Evolutionary conservation across 441 rosid genomes (phyloP).

Genomic region (Euphorbia corollata): DNA sequence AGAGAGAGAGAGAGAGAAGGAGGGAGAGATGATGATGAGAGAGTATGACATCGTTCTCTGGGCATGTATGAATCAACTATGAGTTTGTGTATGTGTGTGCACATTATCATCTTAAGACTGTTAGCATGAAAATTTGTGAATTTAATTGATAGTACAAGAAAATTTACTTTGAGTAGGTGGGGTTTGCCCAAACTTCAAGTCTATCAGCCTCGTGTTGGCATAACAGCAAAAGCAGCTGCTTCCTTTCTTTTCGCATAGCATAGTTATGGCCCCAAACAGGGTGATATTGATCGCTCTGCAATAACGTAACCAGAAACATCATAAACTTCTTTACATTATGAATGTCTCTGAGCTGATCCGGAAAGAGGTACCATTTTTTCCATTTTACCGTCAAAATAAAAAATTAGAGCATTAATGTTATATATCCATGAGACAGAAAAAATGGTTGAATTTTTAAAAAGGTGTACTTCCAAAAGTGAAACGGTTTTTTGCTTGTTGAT

Average conservation of each 20-base stretch:
- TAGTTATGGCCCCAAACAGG: slow-evolving; percentile 96
- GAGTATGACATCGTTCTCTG: neutral
- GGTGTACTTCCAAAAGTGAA: too few relatives aligned
- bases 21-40: neutral
- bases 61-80: neutral
- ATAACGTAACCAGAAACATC: slow-evolving; percentile 15
- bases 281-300: slow-evolving; percentile 67
- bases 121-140: neutral
- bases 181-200: slow-evolving; percentile 99
- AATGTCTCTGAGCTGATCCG: neutral
- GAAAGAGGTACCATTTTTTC: neutral
- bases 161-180: slow-evolving; percentile 68
- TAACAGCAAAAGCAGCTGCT: slow-evolving; percentile 86
- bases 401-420: neutral
- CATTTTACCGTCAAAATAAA: neutral
- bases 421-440: neutral
- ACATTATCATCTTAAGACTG: slow-evolving; percentile 9
- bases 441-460: neutral
- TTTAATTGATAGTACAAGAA: neutral
- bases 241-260: slow-evolving; percentile 70
- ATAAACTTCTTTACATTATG: neutral
- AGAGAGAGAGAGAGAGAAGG: too few relatives aligned
- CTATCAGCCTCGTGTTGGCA: slow-evolving; percentile 97
- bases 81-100: neutral
- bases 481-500: neutral